Base-by-base conservation (phyloP, 179 eudicot species). In the Beta corolliflora region DNA sequence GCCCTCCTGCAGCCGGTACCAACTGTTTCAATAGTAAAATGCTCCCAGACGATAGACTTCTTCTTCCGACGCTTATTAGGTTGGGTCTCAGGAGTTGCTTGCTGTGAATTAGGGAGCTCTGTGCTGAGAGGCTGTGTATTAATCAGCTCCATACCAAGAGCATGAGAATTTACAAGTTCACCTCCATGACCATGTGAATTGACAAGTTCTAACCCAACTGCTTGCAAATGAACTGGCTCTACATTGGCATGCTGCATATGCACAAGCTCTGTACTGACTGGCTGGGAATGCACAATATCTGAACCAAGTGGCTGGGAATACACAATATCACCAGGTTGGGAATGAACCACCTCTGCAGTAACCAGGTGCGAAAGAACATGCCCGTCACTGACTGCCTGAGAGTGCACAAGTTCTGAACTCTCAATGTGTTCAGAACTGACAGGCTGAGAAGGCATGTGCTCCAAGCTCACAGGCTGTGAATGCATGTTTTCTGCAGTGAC, bases 21-120 rank as follows among this genome's bases (percentile, higher is more conserved):
- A 9, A 92, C 92, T 6, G 82, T 82, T 81, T 95, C 98, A 16
- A 95, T 95, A 23, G 97, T 92, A 74, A 95, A 95, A 80, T 94
- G 97, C 79, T 94, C 99, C 99, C 99, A 95, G 9, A 95, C 99
- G 7, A 90, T 73, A 0, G 99, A 95, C 84, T 92, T 94, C 92
- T 94, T 95, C 79, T 95, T 94, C 77, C 99, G 85, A 5, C 94
- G 92, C 83, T 89, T 95, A 76, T 25, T 87, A 16, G 97, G 93
- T 46, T 82, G 91, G 29, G 81, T 77, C 65, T 89, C 93, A 2
- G 86, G 81, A 66, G 81, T 83, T 59, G 59, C 73, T 59, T 16
- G 63, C 74, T 80, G 84, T 44, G 88, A 14, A 61, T 44, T 75
- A 60, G 59, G 71, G 45, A 79, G 11, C 59, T 85, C 90, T 31